Evolutionary conservation across 1,284 basidiomycete species (phyloP).

Genomic region (Inonotus obliquus): DNA sequence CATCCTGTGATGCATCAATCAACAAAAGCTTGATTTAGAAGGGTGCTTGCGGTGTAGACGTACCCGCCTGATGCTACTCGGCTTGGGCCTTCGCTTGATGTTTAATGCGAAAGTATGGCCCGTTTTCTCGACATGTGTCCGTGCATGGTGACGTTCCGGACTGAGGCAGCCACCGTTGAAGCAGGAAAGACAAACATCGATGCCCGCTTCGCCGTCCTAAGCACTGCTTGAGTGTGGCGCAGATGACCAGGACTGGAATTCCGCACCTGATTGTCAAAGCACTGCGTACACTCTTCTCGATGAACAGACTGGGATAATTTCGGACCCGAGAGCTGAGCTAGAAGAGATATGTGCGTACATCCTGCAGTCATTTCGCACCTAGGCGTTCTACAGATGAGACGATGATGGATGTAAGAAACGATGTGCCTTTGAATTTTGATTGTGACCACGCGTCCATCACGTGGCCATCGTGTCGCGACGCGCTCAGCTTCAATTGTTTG

Average conservation of each 20-base stretch:
- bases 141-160: slow-evolving; percentile 62
- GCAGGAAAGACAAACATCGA: slow-evolving; percentile 89
- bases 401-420: background rate
- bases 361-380: background rate
- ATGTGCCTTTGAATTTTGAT: background rate
- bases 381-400: background rate
- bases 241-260: slow-evolving; percentile 5
- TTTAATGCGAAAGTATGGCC: slow-evolving; percentile 81
- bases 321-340: slow-evolving; percentile 24
- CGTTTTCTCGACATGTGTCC: slow-evolving; percentile 64
- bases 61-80: slow-evolving; percentile 55
- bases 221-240: slow-evolving; percentile 1
- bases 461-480: slow-evolving; percentile 1
- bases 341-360: slow-evolving; percentile 3
- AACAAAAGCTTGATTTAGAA: background rate
- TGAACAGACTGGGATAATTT: slow-evolving; percentile 58
- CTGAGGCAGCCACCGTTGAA: slow-evolving; percentile 90
- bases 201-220: slow-evolving; percentile 70
- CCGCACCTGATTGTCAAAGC: slow-evolving; percentile 88
- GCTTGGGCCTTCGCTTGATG: slow-evolving; percentile 72
- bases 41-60: slow-evolving; percentile 28
- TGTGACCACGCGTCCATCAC: background rate
- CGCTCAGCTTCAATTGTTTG: background rate
- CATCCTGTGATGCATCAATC: slow-evolving; percentile 18
- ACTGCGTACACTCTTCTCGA: slow-evolving; percentile 90